phyloP scores from a whole-genome alignment of 1,284 basidiomycete genomes.

The Ganoderma multipileum region DNA sequence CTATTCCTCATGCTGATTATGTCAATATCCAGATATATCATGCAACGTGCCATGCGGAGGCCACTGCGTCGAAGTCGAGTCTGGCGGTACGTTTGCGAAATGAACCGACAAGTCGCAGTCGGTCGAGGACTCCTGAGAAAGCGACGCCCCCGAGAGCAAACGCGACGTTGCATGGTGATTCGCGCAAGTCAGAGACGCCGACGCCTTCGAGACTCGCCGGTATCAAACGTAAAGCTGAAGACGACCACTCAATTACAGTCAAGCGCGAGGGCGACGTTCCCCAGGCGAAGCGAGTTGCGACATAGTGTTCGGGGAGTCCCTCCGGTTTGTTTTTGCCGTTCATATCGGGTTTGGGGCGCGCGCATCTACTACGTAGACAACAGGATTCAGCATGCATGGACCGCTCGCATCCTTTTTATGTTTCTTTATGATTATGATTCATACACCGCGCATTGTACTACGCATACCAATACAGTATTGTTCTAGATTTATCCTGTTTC shows the following conservation, averaged over 20 bases:
- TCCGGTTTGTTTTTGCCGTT: not conserved
- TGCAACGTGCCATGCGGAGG: slow-evolving; percentile 91
- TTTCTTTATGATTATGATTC: slow-evolving; percentile 17
- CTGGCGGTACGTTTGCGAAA: slow-evolving; percentile 70
- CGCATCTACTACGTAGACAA: not conserved
- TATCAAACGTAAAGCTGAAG: slow-evolving; percentile 75
- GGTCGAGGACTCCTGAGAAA: slow-evolving; percentile 74
- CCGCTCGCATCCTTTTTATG: slow-evolving; percentile 22
- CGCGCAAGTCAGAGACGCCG: slow-evolving; percentile 46
- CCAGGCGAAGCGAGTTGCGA: slow-evolving; percentile 40
- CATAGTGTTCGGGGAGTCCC: slow-evolving; percentile 14
- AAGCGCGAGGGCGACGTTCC: slow-evolving; percentile 31
- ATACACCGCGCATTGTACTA: slow-evolving; percentile 24
- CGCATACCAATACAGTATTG: slow-evolving; percentile 20
- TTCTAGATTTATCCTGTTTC: not conserved
- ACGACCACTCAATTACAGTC: slow-evolving; percentile 43
- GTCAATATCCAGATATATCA: slow-evolving; percentile 73
- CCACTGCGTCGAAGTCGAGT: slow-evolving; percentile 63
- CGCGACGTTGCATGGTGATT: slow-evolving; percentile 28
- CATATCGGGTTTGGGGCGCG: slow-evolving; percentile 2
- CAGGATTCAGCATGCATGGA: slow-evolving; percentile 16
- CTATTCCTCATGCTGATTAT: not conserved
- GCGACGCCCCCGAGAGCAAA: slow-evolving; percentile 52
- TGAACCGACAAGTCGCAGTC: slow-evolving; percentile 65
- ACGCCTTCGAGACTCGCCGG: slow-evolving; percentile 58